A percentile compares a stretch with the other conserved stretches of the same genome.
These are phyloP conservation scores for Penicillium pulvis DNA, from an alignment of 495 filamentous ascomycete genomes.

Conservation along the genomic window DNA sequence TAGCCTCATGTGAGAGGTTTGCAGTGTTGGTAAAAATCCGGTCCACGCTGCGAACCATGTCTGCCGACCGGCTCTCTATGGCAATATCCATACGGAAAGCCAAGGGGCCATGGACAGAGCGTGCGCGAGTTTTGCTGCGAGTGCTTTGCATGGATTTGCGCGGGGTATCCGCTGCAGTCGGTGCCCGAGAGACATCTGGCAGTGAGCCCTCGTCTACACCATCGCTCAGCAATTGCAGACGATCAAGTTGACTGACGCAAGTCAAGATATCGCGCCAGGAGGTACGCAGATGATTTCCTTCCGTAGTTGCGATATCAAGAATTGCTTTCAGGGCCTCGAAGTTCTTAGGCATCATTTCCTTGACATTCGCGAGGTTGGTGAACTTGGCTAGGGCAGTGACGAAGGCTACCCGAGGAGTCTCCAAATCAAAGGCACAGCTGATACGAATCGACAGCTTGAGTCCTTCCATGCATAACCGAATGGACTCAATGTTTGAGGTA, in stretches of 20 bases:
- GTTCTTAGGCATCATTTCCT: conserved; percentile 95
- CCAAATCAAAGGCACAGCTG: conserved; percentile 88
- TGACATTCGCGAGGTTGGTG: conserved; percentile 91
- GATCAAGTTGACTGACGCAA: conserved; percentile 94
- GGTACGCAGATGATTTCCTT: conserved; percentile 82
- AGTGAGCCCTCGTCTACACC: conserved; percentile 91
- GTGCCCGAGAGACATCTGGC: conserved; percentile 87
- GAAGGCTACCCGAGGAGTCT: conserved; percentile 89
- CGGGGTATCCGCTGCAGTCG: conserved; percentile 50
- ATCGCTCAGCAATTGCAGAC: conserved; percentile 90
- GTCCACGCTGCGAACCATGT: conserved; percentile 90
- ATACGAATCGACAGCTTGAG: conserved; percentile 91
- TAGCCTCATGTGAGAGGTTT: conserved; percentile 89
- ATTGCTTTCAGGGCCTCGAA: conserved; percentile 89
- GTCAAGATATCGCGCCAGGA: conserved; percentile 96
- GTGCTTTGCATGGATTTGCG: conserved; percentile 69
- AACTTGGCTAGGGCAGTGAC: conserved; percentile 90
- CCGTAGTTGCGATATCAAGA: conserved; percentile 86
- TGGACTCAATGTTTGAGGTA: conserved; percentile 85
- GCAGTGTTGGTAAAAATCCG: conserved; percentile 95
- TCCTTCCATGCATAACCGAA: conserved; percentile 90
- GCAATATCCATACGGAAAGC: conserved; percentile 85
- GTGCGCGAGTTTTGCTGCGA: conserved; percentile 62
- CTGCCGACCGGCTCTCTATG: conserved; percentile 86
- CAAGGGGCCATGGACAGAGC: conserved; percentile 63